Conservation (phyloP, 345 rosid species). For the Populus ilicifolia region DNA sequence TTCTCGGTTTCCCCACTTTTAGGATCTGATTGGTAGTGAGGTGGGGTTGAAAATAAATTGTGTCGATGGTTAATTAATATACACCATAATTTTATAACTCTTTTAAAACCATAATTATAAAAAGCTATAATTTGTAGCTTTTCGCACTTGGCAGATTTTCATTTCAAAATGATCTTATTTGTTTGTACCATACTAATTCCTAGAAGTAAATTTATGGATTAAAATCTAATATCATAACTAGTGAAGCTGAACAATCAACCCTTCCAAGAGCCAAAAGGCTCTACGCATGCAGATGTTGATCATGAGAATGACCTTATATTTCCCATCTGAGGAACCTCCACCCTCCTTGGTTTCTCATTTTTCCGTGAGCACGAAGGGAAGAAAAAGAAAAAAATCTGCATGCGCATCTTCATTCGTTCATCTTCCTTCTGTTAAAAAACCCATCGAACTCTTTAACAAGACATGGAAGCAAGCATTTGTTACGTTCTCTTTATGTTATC, state of each 20-base stretch:
- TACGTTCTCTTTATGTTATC: no score
- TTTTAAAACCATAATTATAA: no score
- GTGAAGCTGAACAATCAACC: background rate
- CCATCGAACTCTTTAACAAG: no score
- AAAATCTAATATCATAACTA: background rate
- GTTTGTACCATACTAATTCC: background rate
- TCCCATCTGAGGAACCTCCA: background rate
- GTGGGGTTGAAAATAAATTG: no score
- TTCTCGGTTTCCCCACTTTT: no score
- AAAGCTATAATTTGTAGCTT: no score
- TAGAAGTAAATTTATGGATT: background rate
- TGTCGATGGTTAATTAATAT: no score
- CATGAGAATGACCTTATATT: conserved; percentile 1
- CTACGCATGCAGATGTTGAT: conserved; percentile 3
- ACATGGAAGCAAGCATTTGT: no score
- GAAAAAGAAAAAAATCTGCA: no score
- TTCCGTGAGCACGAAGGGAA: background rate
- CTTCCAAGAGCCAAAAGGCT: no score
- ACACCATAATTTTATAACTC: no score
- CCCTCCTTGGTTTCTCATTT: conserved; percentile 19
- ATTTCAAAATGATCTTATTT: background rate
- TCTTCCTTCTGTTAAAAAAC: background rate
- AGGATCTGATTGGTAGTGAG: no score
- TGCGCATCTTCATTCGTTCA: background rate
- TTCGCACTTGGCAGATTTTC: background rate